These are phyloP conservation scores for Pascua sp. DNA, from an alignment of 1,284 basidiomycete species.

Conservation along the genomic window DNA sequence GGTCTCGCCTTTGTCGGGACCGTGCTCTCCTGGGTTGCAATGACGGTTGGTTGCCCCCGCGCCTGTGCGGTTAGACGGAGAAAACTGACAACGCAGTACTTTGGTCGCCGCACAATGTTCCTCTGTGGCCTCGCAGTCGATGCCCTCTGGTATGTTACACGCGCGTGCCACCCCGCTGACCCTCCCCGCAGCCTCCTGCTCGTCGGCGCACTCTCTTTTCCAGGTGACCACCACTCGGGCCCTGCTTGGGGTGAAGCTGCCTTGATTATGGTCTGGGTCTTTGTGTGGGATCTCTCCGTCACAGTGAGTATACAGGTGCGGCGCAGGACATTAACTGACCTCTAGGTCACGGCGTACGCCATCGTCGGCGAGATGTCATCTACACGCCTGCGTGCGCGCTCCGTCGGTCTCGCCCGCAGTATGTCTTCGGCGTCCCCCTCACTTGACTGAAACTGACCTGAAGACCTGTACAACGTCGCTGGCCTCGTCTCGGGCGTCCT, in stretches of 20 bases:
- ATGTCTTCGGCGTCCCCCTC: neutral
- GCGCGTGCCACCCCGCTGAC: slow-evolving; percentile 4
- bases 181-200: slow-evolving; percentile 50
- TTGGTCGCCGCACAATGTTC: slow-evolving; percentile 52
- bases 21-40: slow-evolving; percentile 24
- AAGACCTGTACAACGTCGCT: slow-evolving; percentile 47
- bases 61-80: slow-evolving; percentile 8
- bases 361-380: slow-evolving; percentile 50
- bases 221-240: slow-evolving; percentile 3
- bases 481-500: slow-evolving; percentile 13
- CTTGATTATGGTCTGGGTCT: slow-evolving; percentile 25
- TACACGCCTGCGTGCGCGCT: slow-evolving; percentile 51
- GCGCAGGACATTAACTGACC: too few species aligned
- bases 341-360: slow-evolving; percentile 45
- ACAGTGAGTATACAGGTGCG: slow-evolving; percentile 18
- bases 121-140: slow-evolving; percentile 27
- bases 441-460: too few species aligned
- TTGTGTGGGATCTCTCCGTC: slow-evolving; percentile 31
- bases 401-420: slow-evolving; percentile 52
- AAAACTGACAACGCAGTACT: neutral
- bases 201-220: slow-evolving; percentile 42
- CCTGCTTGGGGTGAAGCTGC: slow-evolving; percentile 18
- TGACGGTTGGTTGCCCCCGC: slow-evolving; percentile 35
- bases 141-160: slow-evolving; percentile 28
- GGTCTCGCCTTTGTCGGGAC: slow-evolving; percentile 43